These are phyloP conservation scores for Yamadazyma nakazawae DNA, from an alignment of 805 yeast genomes.

Conservation along the genomic window DNA sequence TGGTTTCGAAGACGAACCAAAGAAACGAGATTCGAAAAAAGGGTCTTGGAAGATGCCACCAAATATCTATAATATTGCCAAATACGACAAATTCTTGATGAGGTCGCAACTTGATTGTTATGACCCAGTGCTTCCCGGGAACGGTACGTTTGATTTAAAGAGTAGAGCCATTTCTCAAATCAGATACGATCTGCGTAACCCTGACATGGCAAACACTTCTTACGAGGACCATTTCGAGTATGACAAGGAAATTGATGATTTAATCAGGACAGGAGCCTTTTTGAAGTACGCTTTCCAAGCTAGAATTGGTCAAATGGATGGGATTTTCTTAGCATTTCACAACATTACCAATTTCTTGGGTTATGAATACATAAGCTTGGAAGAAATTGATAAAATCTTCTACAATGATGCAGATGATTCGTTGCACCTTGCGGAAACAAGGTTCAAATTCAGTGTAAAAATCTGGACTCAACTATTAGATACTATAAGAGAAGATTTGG, in stretches of 20 bases:
- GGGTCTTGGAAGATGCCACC: conserved; percentile 19
- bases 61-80: conserved; percentile 67
- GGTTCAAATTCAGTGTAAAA: conserved; percentile 58
- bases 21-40: conserved; percentile 1
- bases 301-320: conserved; percentile 94
- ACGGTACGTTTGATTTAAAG: conserved; percentile 88
- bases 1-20: neutral
- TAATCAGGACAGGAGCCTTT: conserved; percentile 66
- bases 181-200: conserved; percentile 68
- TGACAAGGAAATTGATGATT: conserved; percentile 59
- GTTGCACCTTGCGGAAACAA: conserved; percentile 57
- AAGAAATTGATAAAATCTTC: conserved; percentile 57
- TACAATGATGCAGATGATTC: conserved; percentile 29
- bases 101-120: conserved; percentile 89
- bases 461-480: conserved; percentile 42
- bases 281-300: conserved; percentile 89
- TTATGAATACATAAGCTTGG: conserved; percentile 79
- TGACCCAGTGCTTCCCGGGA: conserved; percentile 76
- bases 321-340: conserved; percentile 89
- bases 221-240: conserved; percentile 4
- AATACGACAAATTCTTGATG: conserved; percentile 65
- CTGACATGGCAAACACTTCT: conserved; percentile 40
- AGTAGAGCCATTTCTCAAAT: conserved; percentile 89
- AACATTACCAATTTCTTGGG: conserved; percentile 80
- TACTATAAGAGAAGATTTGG: conserved; percentile 25